Conservation (phyloP, 177 flowering plant genomes). For the Vitis hybrid region DNA sequence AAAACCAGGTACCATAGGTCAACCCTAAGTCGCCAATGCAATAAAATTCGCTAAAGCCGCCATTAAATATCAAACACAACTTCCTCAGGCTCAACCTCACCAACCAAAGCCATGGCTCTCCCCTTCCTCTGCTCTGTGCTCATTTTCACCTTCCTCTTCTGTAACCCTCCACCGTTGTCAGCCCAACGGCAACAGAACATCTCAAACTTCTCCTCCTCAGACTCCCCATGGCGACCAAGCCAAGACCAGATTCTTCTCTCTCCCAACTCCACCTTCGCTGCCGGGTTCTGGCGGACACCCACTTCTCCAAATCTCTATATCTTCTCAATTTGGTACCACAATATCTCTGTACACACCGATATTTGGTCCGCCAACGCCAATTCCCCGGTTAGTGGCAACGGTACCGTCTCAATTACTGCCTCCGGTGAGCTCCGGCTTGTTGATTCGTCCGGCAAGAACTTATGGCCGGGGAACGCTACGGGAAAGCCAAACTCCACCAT, state of each 20-base stretch:
- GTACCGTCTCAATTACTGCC: constrained; percentile 27
- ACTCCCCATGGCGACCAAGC: constrained; percentile 61
- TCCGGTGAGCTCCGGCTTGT: constrained; percentile 32
- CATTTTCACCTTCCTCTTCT: constrained; percentile 19
- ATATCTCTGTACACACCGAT: constrained; percentile 20
- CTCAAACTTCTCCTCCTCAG: constrained; percentile 37
- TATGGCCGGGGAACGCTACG: constrained; percentile 20
- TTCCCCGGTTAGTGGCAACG: constrained; percentile 26
- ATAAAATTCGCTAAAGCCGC: no score
- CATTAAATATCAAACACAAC: no score
- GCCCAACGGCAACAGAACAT: constrained; percentile 22
- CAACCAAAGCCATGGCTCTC: constrained; percentile 9
- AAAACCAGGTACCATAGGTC: no score
- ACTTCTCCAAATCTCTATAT: constrained; percentile 29
- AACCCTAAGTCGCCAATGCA: no score
- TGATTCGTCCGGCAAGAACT: constrained; percentile 16
- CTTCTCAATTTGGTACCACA: constrained; percentile 63
- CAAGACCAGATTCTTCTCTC: constrained; percentile 50
- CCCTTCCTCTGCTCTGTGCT: constrained; percentile 13
- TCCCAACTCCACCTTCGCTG: constrained; percentile 58
- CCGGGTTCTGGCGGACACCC: constrained; percentile 49
- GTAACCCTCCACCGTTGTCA: constrained; percentile 5
- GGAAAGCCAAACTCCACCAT: constrained; percentile 22
- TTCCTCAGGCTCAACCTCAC: neutral
- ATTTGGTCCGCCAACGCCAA: constrained; percentile 52